A percentile compares a stretch with the other conserved stretches of the same genome.
Conservation (phyloP, 768 basidiomycete species). For the Lentinus tigrinus region DNA sequence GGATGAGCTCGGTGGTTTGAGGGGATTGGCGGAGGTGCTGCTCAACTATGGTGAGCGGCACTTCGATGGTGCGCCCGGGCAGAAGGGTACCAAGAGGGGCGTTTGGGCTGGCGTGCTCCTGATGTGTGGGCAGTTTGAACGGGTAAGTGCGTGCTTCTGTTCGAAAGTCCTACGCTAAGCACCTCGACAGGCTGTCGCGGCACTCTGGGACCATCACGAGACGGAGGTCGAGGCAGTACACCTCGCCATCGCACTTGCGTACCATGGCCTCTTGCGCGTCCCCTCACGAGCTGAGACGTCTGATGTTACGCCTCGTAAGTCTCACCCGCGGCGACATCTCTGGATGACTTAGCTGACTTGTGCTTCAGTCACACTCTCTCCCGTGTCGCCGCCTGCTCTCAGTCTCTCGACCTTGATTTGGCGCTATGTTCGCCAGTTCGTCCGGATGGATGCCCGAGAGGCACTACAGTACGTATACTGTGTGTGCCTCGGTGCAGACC, state of each 20-base stretch:
- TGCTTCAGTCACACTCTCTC: conserved; percentile 63
- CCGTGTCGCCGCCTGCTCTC: conserved; percentile 67
- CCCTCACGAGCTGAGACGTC: conserved; percentile 80
- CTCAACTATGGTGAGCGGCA: conserved; percentile 80
- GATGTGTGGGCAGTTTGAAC: conserved; percentile 92
- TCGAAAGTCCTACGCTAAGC: neutral
- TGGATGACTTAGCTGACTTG: neutral
- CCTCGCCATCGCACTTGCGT: conserved; percentile 85
- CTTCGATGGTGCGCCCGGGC: conserved; percentile 66
- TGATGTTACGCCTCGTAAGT: conserved; percentile 79
- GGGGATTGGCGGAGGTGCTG: conserved; percentile 71
- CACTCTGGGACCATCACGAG: conserved; percentile 83
- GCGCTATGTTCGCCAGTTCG: conserved; percentile 91
- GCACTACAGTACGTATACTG: conserved; percentile 95
- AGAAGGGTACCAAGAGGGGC: conserved; percentile 59
- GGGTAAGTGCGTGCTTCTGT: conserved; percentile 45
- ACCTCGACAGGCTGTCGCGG: conserved; percentile 72
- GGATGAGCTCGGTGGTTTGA: conserved; percentile 76
- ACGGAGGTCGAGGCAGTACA: conserved; percentile 94
- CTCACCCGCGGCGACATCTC: neutral
- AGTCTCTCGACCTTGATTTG: conserved; percentile 85
- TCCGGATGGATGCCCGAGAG: conserved; percentile 89
- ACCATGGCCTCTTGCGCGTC: conserved; percentile 88
- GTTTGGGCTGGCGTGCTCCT: conserved; percentile 83
- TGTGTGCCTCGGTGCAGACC: conserved; percentile 75